Conservation (phyloP, 78 protist genomes). For the Pigoraptor vietnamica region DNA sequence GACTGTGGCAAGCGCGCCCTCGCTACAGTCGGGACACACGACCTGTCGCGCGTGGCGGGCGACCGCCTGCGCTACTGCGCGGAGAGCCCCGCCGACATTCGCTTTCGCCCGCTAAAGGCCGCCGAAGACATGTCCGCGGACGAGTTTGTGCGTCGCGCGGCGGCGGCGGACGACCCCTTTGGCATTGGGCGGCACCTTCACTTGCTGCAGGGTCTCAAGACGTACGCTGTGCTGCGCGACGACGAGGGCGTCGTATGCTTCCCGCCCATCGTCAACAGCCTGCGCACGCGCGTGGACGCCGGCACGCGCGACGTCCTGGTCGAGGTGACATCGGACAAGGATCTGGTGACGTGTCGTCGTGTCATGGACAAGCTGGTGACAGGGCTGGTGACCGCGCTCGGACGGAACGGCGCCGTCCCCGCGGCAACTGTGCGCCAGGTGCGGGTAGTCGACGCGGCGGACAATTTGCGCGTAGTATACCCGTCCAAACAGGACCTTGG, state of each 20-base stretch:
- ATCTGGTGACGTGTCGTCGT: not conserved
- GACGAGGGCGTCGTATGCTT: not conserved
- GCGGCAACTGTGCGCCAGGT: not conserved
- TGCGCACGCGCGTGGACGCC: not conserved
- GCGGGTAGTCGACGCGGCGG: not conserved
- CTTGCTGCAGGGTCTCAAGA: not conserved
- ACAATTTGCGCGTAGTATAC: not conserved
- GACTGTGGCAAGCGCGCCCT: not conserved
- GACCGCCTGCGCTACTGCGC: not conserved
- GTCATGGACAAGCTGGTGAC: not conserved
- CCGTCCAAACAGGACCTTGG: not conserved
- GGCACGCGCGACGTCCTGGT: not conserved
- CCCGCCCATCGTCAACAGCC: not conserved
- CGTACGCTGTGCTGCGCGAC: not conserved
- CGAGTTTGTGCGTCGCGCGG: not conserved
- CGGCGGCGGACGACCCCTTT: not conserved
- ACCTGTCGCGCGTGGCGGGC: not conserved
- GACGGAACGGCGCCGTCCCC: not conserved
- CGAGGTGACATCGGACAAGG: not conserved
- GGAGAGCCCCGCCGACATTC: not conserved
- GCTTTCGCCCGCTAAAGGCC: not conserved
- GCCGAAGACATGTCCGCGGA: not conserved
- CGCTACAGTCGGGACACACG: not conserved
- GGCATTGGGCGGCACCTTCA: not conserved
- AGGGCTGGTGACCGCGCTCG: not conserved